Evolutionary conservation across 2,329 filamentous ascomycete species (phyloP).

Genomic region (Verticillium nonalfalfae): DNA sequence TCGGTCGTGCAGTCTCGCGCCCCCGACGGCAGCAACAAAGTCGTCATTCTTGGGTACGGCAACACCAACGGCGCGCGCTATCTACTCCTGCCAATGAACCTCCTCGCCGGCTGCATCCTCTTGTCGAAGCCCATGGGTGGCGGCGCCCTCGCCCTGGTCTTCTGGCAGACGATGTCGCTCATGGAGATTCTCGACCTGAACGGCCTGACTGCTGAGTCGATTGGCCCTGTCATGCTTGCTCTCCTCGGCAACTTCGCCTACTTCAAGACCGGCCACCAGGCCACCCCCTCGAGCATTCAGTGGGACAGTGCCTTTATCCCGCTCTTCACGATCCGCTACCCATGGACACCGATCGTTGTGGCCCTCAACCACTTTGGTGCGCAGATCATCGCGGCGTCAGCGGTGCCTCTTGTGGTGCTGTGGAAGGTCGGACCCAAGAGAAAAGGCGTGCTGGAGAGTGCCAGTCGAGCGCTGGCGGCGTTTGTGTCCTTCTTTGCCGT

Average conservation of each 20-base stretch:
- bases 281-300: constrained; percentile 78
- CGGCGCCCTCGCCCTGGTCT: constrained; percentile 72
- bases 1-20: constrained; percentile 55
- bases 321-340: constrained; percentile 74
- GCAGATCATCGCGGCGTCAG: constrained; percentile 74
- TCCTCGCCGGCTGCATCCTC: constrained; percentile 69
- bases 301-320: constrained; percentile 96
- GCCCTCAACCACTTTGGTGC: constrained; percentile 82
- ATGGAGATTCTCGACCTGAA: constrained; percentile 58
- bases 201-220: constrained; percentile 56
- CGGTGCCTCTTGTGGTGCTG: constrained; percentile 73
- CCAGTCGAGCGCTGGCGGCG: constrained; percentile 64
- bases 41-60: constrained; percentile 83
- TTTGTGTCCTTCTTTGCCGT: constrained; percentile 80
- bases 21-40: constrained; percentile 40
- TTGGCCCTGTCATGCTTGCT: constrained; percentile 78
- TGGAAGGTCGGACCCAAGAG: constrained; percentile 86
- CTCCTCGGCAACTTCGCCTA: constrained; percentile 91
- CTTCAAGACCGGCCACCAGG: constrained; percentile 98
- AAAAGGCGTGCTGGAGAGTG: constrained; percentile 60
- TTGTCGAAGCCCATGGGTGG: constrained; percentile 93
- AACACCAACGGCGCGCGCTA: constrained; percentile 92
- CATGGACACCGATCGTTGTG: constrained; percentile 80
- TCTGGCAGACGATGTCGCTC: constrained; percentile 86
- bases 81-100: constrained; percentile 73